Evolutionary conservation across 495 filamentous ascomycete species (phyloP).

Genomic region (Halenospora varia): DNA sequence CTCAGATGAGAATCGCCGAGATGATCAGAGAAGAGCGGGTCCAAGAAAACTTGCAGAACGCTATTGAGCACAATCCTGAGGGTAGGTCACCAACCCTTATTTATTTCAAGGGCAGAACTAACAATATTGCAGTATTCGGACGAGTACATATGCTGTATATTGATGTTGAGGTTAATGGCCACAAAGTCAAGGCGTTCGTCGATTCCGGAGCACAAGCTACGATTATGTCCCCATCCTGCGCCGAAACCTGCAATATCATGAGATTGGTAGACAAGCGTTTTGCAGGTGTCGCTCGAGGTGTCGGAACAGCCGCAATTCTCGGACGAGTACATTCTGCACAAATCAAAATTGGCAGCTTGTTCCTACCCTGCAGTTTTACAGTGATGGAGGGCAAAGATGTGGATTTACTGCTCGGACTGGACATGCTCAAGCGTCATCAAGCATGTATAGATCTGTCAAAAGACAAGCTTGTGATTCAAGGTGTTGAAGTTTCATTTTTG

Average conservation of each 20-base stretch:
- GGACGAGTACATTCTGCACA: slow-evolving; percentile 92
- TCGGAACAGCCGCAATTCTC: slow-evolving; percentile 90
- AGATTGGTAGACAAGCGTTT: slow-evolving; percentile 91
- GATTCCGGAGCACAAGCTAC: slow-evolving; percentile 97
- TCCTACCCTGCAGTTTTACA: slow-evolving; percentile 93
- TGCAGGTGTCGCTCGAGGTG: slow-evolving; percentile 84
- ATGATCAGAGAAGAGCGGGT: slow-evolving; percentile 93
- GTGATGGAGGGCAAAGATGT: slow-evolving; percentile 99
- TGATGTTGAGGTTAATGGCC: slow-evolving; percentile 89
- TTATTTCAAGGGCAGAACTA: neutral
- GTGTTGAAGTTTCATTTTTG: slow-evolving; percentile 81
- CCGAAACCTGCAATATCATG: slow-evolving; percentile 91
- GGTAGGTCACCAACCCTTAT: slow-evolving; percentile 47
- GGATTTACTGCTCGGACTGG: slow-evolving; percentile 88
- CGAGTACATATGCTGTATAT: slow-evolving; percentile 95
- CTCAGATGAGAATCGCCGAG: slow-evolving; percentile 91
- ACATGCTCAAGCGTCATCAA: slow-evolving; percentile 95
- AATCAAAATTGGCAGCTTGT: slow-evolving; percentile 85
- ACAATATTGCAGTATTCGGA: slow-evolving; percentile 69
- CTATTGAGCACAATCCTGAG: slow-evolving; percentile 95
- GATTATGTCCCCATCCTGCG: slow-evolving; percentile 95
- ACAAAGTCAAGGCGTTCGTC: slow-evolving; percentile 91
- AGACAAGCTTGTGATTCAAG: slow-evolving; percentile 80
- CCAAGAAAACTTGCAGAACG: slow-evolving; percentile 89
- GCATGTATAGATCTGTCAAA: slow-evolving; percentile 83